These are phyloP conservation scores for Cenococcum geophilum DNA, from an alignment of 495 filamentous ascomycete species.

Conservation along the genomic window DNA sequence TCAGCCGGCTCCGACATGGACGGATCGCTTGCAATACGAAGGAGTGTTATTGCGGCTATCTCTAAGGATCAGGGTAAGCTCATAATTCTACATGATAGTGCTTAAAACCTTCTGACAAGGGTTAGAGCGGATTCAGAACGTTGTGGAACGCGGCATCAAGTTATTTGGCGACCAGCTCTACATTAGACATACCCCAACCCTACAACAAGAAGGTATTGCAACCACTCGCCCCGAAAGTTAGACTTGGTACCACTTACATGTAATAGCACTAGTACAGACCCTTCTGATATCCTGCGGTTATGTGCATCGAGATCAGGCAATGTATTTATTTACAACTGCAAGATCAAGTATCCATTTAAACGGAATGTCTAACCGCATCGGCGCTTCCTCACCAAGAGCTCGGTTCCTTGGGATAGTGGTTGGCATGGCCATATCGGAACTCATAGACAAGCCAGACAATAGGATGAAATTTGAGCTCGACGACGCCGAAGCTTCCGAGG, in stretches of 20 bases:
- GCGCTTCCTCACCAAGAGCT: constrained; percentile 62
- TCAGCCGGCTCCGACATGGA: constrained; percentile 40
- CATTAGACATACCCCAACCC: constrained; percentile 72
- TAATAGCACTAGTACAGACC: constrained; percentile 67
- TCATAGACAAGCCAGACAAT: constrained; percentile 70
- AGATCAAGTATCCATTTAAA: constrained; percentile 67
- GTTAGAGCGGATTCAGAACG: constrained; percentile 46
- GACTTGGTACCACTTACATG: constrained; percentile 17
- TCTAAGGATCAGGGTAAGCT: constrained; percentile 47
- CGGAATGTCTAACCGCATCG: constrained; percentile 80
- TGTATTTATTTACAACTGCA: constrained; percentile 56
- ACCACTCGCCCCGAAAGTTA: neutral
- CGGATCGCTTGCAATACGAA: constrained; percentile 53
- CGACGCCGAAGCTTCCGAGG: constrained; percentile 66
- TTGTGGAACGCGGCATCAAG: constrained; percentile 61
- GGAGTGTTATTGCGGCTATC: constrained; percentile 59
- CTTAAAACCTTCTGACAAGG: neutral
- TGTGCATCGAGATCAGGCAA: constrained; percentile 54
- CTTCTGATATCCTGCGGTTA: constrained; percentile 74
- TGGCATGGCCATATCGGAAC: constrained; percentile 69
- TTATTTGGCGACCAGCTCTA: constrained; percentile 81
- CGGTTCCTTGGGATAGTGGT: constrained; percentile 87
- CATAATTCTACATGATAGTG: neutral
- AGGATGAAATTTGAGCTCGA: constrained; percentile 79
- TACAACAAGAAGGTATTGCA: constrained; percentile 77